Conservation (phyloP, 345 rosid genomes). For the Lepidium didymum region DNA sequence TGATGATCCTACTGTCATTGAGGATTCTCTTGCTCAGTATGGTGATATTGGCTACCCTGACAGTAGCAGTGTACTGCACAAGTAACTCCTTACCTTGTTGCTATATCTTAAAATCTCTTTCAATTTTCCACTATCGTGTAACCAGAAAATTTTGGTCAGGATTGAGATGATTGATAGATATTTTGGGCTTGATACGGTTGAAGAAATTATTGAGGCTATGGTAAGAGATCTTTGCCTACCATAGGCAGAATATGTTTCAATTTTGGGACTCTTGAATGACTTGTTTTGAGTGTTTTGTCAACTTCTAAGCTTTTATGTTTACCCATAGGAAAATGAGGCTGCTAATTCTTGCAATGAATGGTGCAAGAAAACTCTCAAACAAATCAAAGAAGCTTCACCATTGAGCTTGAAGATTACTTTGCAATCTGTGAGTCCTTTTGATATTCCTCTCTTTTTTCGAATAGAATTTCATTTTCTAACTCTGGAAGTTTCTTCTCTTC, state of each 20-base stretch:
- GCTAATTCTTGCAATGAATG: conserved; percentile 49
- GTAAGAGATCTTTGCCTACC: conserved; percentile 37
- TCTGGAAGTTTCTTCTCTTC: neutral
- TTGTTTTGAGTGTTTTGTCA: neutral
- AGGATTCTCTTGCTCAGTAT: conserved; percentile 75
- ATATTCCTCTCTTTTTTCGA: conserved; percentile 1
- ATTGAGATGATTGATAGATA: conserved; percentile 71
- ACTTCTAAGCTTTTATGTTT: neutral
- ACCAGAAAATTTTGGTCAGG: conserved; percentile 36
- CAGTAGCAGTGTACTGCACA: conserved; percentile 49
- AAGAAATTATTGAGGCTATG: conserved; percentile 78
- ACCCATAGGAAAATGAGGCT: conserved; percentile 49
- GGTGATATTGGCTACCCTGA: conserved; percentile 84
- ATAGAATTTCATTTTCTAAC: conserved; percentile 1
- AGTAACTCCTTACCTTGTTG: conserved; percentile 34
- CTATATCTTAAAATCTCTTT: neutral
- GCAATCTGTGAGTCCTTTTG: conserved; percentile 54
- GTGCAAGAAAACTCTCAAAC: conserved; percentile 47
- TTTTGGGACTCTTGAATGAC: neutral
- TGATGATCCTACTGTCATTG: conserved; percentile 70
- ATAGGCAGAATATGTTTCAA: neutral
- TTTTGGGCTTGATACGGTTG: conserved; percentile 75
- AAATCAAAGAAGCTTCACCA: conserved; percentile 83
- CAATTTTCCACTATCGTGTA: neutral
- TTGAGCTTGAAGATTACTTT: conserved; percentile 80